Conservation (phyloP, 106 monocot genomes). For the Dioscorea dumetorum region DNA sequence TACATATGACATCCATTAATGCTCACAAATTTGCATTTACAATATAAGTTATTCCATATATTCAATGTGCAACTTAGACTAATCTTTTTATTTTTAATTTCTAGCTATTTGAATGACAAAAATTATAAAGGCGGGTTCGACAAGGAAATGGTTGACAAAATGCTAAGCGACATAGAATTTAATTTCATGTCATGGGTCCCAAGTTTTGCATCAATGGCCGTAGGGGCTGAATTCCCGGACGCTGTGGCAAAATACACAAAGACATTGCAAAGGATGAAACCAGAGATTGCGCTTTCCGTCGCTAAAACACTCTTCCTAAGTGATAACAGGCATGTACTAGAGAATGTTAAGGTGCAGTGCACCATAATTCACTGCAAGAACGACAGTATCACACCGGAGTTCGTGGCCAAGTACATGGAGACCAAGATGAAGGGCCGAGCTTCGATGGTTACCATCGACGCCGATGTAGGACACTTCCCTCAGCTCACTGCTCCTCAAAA, state of each 20-base stretch:
- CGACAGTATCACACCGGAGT: constrained; percentile 36
- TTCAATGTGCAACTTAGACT: neutral
- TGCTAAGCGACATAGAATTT: constrained; percentile 25
- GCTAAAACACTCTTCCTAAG: constrained; percentile 41
- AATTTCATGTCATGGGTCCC: constrained; percentile 39
- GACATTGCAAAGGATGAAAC: constrained; percentile 34
- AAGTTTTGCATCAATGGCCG: constrained; percentile 12
- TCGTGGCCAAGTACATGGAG: constrained; percentile 42
- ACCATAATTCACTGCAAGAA: constrained; percentile 29
- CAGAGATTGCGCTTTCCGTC: constrained; percentile 26
- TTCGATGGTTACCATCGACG: constrained; percentile 23
- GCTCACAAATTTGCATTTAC: no score
- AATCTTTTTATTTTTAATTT: neutral
- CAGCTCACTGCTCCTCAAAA: constrained; percentile 21
- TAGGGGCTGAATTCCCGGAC: constrained; percentile 10
- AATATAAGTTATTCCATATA: no score
- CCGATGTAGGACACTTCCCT: constrained; percentile 38
- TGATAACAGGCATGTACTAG: constrained; percentile 25
- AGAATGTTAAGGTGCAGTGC: constrained; percentile 30
- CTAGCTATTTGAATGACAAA: constrained; percentile 50
- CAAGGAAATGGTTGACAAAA: constrained; percentile 16
- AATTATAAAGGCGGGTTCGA: constrained; percentile 60
- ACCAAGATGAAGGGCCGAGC: constrained; percentile 28
- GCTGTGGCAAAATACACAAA: constrained; percentile 9
- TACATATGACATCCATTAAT: no score